Base-by-base conservation (phyloP, 2,329 filamentous ascomycete genomes). In the Cryphonectria japonica region DNA sequence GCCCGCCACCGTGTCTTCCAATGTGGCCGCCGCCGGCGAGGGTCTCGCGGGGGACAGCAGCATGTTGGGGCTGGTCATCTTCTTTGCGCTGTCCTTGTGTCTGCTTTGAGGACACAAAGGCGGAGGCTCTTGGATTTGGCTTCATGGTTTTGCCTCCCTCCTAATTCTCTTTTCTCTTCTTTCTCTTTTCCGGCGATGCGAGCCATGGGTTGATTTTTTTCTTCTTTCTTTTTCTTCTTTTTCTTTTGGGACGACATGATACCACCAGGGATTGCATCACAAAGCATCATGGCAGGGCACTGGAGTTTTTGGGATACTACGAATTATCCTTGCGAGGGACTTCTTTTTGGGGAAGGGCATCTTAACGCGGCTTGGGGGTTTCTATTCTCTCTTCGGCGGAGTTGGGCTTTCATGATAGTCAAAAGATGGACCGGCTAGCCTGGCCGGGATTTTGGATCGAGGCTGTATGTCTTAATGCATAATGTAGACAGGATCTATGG, bases 41-140 rank as follows among this genome's bases (percentile, higher is more conserved):
- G 71, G 71, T 29, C 63, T 73, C 41, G 34, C 71, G 2, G 67
- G 69, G 26, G 71, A 73, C 8, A 64, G 71, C 71, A 73, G 71
- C 71, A 68, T 73, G 71, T 29, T 73, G 69, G 71, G 71, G 62
- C 69, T 73, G 14, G 71, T 73, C n/a, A 37, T 73, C 46, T 73
- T 73, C 71, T 71, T 73, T 26, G 71, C 71, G 22, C 60, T 73
- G 54, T 69, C 71, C n/a, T 29, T 73, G 57, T 73, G 71, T 66
- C 66, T 73, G 62, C 66, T 73, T 0, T 73, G 34, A 68, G 39
- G 34, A 43, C 37, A 46, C 32, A 19, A 26, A 26, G 37, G 59
- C 9, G 0, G 7, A 6, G n/a, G 34, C 37, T 43, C 61, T 41
- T 14, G 5, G 22, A 3, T 14, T 13, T 52, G 2, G n/a, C 60